A percentile compares a stretch with the other conserved stretches of the same genome.
Evolutionary conservation across 2,329 filamentous ascomycete genomes (phyloP).

Genomic region (Pleoardoris graminearum): DNA sequence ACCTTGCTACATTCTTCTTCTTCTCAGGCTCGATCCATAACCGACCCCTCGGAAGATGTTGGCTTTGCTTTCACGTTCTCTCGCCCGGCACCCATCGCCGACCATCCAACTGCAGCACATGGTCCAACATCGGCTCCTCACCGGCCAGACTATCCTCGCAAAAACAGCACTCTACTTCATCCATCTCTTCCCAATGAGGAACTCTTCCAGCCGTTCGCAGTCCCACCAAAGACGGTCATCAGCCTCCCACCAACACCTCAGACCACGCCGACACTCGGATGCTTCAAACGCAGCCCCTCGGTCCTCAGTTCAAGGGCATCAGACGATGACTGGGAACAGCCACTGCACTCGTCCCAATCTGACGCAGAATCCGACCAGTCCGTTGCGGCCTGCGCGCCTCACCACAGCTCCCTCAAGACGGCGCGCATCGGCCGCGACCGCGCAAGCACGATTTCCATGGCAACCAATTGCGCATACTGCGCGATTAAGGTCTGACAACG

Average conservation of each 20-base stretch:
- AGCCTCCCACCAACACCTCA: constrained; percentile 12
- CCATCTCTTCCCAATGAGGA: constrained; percentile 11
- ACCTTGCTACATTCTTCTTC: constrained; percentile 18
- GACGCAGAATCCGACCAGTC: constrained; percentile 9
- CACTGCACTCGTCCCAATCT: constrained; percentile 14
- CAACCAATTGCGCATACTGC: constrained; percentile 7
- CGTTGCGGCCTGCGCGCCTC: constrained; percentile 3
- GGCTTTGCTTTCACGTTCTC: constrained; percentile 8
- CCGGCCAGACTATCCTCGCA: constrained; percentile 6
- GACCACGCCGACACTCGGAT: constrained; percentile 1
- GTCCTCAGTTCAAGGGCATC: constrained; percentile 16
- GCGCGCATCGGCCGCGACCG: constrained; percentile 10
- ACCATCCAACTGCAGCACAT: neutral
- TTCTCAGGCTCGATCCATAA: neutral
- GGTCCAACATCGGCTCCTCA: constrained; percentile 2
- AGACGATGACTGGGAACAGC: constrained; percentile 15
- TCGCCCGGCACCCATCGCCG: constrained; percentile 2
- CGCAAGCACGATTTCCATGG: constrained; percentile 16
- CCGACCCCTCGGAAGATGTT: neutral
- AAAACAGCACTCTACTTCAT: constrained; percentile 16
- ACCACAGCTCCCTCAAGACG: neutral
- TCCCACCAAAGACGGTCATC: constrained; percentile 3
- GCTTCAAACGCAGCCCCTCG: constrained; percentile 9
- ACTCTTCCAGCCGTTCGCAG: neutral
- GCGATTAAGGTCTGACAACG: neutral